Percentiles rank a stretch among this genome's conserved stretches.
phyloP scores from a whole-genome alignment of 306 rosid genomes.

The Mimosa bimucronata region DNA sequence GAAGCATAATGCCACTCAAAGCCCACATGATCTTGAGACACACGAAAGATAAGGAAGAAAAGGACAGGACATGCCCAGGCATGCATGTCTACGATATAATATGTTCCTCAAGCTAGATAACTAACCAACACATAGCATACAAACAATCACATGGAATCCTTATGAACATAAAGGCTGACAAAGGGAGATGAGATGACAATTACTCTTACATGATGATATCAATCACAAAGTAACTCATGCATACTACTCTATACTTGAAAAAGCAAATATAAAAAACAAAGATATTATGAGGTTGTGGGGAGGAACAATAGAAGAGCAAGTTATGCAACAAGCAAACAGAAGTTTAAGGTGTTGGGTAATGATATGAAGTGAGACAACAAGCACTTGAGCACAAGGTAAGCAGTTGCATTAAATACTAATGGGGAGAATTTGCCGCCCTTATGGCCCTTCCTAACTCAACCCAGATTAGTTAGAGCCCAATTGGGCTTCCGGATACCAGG shows the following conservation, averaged over 20 bases:
- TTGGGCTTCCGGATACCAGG: no score
- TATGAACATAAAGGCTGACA: neutral
- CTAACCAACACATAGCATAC: constrained; percentile 17
- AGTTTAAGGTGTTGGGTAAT: neutral
- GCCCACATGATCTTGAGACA: constrained; percentile 15
- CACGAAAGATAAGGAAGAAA: constrained; percentile 13
- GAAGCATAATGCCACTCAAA: constrained; percentile 8
- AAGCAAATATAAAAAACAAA: neutral
- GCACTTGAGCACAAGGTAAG: neutral
- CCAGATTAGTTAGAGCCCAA: no score
- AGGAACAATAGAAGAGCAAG: constrained; percentile 1
- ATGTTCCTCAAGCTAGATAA: constrained; percentile 24
- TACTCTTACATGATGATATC: constrained; percentile 13
- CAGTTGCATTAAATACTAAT: no score
- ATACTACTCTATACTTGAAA: constrained; percentile 2
- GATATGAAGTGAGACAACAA: constrained; percentile 2
- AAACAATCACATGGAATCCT: constrained; percentile 13
- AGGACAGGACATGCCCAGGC: neutral
- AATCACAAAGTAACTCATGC: constrained; percentile 16
- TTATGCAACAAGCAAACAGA: constrained; percentile 16
- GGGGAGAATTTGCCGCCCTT: no score
- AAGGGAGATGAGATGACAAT: neutral
- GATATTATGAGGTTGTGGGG: constrained; percentile 13
- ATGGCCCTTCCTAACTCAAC: no score
- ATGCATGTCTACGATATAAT: neutral